Evolutionary conservation across 805 yeast genomes (phyloP), one percentile per base, ranked within the genome.

Genomic region (Wickerhamiella azymoides): DNA sequence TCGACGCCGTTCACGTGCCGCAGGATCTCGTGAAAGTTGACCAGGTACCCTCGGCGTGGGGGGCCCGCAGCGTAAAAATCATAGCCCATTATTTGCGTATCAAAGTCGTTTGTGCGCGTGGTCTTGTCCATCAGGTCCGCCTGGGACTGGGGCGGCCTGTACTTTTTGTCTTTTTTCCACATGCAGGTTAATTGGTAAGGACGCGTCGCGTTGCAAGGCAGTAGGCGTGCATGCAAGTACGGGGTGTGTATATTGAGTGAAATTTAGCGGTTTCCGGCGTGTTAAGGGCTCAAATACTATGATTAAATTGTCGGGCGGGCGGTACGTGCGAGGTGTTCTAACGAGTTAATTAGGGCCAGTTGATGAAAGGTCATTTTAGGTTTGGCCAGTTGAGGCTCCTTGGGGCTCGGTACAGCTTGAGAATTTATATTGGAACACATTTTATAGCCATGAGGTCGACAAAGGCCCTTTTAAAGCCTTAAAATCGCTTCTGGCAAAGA

Each of bases 1-100:
- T 94, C 96, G n/a, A 74, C 68, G 10, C 71, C 55, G 37, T 69
- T 66, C 27, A 76, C 45, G 17, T 42, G 46, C 5, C 49, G 40
- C 1, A 82, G 69, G 1, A 94, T 84, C 2, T 94, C 76, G 65
- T 89, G 98, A 92, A 92, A 85, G 58, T 92, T 93, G 36, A 81
- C 74, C 46, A 92, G 67, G 98, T 98, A 92, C 38, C 98, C 99
- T 14, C 74, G 73, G 47, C 73, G 71, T 40, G 70, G 61, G 30
- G 93, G 75, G 26, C 95, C 84, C 50, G 78, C 64, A 43, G 80
- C 84, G 51, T 70, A 77, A 43, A 92, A 69, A 38, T 80, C 84
- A 59, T 92, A 92, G 10, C 97, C 98, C 92, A 93, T 85, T 47
- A 71, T 69, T 56, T 86, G 94, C 8, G 50, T 47, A 16, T 47